Base-by-base conservation (phyloP, 2,329 filamentous ascomycete species). In the Lachnellula occidentalis region DNA sequence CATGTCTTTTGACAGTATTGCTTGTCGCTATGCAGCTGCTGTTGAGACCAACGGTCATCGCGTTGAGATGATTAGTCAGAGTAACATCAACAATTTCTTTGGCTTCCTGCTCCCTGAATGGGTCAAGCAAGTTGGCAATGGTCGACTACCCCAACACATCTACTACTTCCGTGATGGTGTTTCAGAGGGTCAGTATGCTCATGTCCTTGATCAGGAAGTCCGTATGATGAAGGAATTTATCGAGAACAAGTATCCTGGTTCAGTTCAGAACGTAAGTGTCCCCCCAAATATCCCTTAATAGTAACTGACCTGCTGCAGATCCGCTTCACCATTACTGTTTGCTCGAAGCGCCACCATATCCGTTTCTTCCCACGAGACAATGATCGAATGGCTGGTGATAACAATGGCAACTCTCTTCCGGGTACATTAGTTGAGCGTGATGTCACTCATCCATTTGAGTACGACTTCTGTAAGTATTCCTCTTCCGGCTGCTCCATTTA, bases 91-190 rank as follows among this genome's bases (percentile, higher is more conserved):
- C 5, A 72, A 72, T 14, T 83, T 92, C 68, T 78, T 96, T 22
- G 74, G 78, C 0, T 79, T 79, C 5, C 76, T 95, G 3, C 71
- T 87, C 7, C 72, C 73, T 19, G 71, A 79, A 43, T 97, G 92
- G 89, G 74, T 79, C 31, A 65, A 73, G 15, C 78, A 72, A 2
- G 74, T 80, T 50, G 77, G 78, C 19, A 71, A 73, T 2, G 78
- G 81, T n/a, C 69, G 70, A 24, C 57, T 68, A 0, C 92, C 92
- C 0, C 63, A 79, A n/a, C 84, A 92, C 37, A 78, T 99, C 53
- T 88, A 95, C 63, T 97, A 95, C 72, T 87, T 97, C 71, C 89
- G 94, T 17, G 94, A 99, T 64, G 94, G 94, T 62, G 90, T 97
- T 1, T 86, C 86, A 0, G 90, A 96, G 64, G 89, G 89, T 0